A percentile compares a stretch with the other conserved stretches of the same genome.
These are phyloP conservation scores for Trichoderma breve DNA, from an alignment of 2,329 filamentous ascomycete species.

Conservation along the genomic window DNA sequence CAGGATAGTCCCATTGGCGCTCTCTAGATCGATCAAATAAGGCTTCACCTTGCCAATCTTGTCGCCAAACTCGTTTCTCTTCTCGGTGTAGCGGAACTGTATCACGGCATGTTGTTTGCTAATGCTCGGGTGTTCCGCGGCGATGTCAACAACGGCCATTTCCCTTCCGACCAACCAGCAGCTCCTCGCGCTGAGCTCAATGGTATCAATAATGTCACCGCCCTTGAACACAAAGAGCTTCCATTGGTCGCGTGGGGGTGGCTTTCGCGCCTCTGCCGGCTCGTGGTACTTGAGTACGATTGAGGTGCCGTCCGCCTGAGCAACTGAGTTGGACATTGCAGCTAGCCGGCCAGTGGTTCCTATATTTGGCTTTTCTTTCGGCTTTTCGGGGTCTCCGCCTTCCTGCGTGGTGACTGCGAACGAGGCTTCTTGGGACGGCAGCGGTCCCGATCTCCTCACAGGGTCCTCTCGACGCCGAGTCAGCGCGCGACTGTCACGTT, in stretches of 20 bases:
- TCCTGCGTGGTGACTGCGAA: conserved; percentile 53
- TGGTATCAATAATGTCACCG: conserved; percentile 73
- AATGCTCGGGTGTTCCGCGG: conserved; percentile 84
- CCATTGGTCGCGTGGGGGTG: conserved; percentile 75
- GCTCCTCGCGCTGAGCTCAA: conserved; percentile 71
- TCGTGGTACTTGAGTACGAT: conserved; percentile 95
- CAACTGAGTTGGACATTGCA: conserved; percentile 76
- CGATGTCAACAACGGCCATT: conserved; percentile 73
- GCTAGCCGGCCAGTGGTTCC: conserved; percentile 77
- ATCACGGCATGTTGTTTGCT: conserved; percentile 95
- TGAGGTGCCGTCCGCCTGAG: conserved; percentile 68
- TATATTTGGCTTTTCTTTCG: conserved; percentile 88
- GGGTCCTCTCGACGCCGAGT: conserved; percentile 26
- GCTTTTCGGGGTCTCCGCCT: conserved; percentile 48
- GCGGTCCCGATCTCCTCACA: conserved; percentile 43
- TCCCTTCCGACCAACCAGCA: conserved; percentile 93
- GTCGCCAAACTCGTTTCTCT: conserved; percentile 83
- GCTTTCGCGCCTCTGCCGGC: conserved; percentile 87
- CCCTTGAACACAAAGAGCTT: conserved; percentile 92
- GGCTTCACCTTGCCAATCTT: conserved; percentile 75
- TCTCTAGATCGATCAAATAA: conserved; percentile 91
- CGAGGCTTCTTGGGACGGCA: conserved; percentile 59
- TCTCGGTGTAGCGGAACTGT: conserved; percentile 84
- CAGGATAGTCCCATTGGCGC: conserved; percentile 82
- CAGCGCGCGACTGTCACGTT: conserved; percentile 21